Evolutionary conservation across 1,284 basidiomycete species (phyloP), one percentile per base, ranked within the genome.

Genomic region (Ceratobasidium sp.): DNA sequence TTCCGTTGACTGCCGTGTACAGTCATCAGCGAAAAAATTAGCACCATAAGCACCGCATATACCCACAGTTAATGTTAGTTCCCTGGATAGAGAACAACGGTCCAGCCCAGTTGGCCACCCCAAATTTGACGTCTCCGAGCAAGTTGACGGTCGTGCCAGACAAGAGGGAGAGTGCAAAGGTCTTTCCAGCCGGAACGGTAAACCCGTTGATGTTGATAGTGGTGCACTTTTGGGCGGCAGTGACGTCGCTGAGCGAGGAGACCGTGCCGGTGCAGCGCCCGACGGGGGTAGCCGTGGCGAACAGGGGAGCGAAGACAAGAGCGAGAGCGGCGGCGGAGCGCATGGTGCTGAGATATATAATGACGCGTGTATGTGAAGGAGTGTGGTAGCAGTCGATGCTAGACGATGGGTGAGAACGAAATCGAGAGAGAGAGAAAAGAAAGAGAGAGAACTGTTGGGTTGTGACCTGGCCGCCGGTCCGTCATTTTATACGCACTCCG

Each of bases 1-100:
- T 84, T 7, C 86, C 86, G 66, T 86, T 84, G 80, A 87, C 86
- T 75, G 29, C 22, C 37, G 39, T 24, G 66, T 29, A 22, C 27
- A 59, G 14, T n/a, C 37, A 41, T 22, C 27, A 11, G 9, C 29
- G 3, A 56, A 7, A 31, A 31, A 31, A 14, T 2, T 31, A 29
- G 29, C 11, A 11, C 8, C 29, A 48, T 48, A 7, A 13, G 46
- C 51, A 31, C 19, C 31, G 22, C 74, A 49, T 62, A 3, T 34
- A 27, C 66, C 0, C 22, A 69, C 66, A 69, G 13, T 53, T 69
- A 22, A 69, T 48, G 39, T 53, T 56, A 1, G 34, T 69, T 31
- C 66, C 66, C 14, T 56, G 34, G 14, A n/a, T n/a, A n/a, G n/a
- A n/a, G 39, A 69, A 69, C 37, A 69, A 24, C 11, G 66, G 66